Base-by-base conservation (phyloP, 2,329 filamentous ascomycete species). In the Polychaeton citri region DNA sequence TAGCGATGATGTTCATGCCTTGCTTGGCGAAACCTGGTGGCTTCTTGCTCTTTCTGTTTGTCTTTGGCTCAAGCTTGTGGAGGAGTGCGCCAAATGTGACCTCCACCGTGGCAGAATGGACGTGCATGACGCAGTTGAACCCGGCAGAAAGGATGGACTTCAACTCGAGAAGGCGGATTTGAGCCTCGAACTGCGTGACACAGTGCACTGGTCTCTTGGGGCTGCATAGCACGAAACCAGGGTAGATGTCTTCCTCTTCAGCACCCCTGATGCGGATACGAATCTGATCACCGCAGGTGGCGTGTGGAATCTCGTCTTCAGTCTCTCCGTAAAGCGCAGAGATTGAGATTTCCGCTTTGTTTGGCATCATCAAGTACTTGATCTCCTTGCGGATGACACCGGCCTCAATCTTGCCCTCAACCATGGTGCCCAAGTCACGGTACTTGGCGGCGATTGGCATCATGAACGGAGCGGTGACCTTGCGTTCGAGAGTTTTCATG, bases 391-490 rank as follows among this genome's bases (percentile, higher is more conserved):
- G 90, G 59, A 93, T 71, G 32, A 95, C 81, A 58, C 86, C 88
- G 13, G 87, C 82, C 62, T 98, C 90, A 46, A 98, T 82, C 71
- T 95, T 94, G 47, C 90, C 90, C 65, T 98, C 92, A 30, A 95
- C 75, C 74, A 98, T 86, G 43, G 90, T 98, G 51, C 90, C 90
- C 72, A 98, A 80, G 58, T 98, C 92, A 51, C 82, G 76, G 68
- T 96, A 98, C 65, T 98, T 98, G 62, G 84, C 85, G 44, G 82
- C 83, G 45, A 98, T 72, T 6, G 90, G 83, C 87, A 98, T 95
- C 90, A 98, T 96, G 71, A 98, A 96, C 7, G 90, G 88, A 2
- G 90, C 90, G 51, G 94, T 94, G 51, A 95, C 64, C 69, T 96
- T 98, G 51, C 90, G 84, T 60, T 98, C 88, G 26, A 95, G 73